These are phyloP conservation scores for Lenzites betulinus DNA, from an alignment of 768 basidiomycete species.

Conservation along the genomic window DNA sequence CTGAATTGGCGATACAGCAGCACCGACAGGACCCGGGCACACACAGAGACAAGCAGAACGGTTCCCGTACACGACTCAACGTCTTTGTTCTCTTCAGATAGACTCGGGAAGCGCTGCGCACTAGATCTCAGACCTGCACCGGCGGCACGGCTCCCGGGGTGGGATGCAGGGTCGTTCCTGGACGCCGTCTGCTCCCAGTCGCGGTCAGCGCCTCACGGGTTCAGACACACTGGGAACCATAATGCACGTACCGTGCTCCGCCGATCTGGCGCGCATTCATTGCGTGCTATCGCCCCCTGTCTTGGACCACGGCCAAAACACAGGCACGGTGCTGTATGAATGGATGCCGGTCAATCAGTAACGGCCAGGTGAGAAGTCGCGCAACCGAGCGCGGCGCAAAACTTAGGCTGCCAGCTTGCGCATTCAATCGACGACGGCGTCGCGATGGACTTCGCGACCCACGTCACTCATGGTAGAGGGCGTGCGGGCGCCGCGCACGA, in stretches of 20 bases:
- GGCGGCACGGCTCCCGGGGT: not conserved
- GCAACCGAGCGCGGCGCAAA: not conserved
- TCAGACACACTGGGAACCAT: not conserved
- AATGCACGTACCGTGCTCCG: not conserved
- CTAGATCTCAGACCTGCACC: not conserved
- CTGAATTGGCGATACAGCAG: not conserved
- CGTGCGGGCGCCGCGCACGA: not conserved
- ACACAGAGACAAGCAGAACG: not conserved
- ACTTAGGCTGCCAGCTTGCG: not conserved
- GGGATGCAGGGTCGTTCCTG: not conserved
- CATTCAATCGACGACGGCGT: not conserved
- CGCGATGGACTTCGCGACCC: not conserved
- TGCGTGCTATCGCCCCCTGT: not conserved
- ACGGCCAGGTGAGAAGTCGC: not conserved
- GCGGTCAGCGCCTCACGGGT: not conserved
- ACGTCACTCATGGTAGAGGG: not conserved
- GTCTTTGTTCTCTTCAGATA: not conserved
- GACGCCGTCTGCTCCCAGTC: not conserved
- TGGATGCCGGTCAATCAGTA: not conserved
- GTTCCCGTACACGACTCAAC: not conserved
- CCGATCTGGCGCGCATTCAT: not conserved
- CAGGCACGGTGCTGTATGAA: conserved; percentile 34
- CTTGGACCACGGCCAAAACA: conserved; percentile 37
- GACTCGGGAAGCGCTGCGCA: not conserved
- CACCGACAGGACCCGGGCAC: not conserved